Conservation (phyloP, 163 green algal genomes). For the Prototheca wickerhamii region DNA sequence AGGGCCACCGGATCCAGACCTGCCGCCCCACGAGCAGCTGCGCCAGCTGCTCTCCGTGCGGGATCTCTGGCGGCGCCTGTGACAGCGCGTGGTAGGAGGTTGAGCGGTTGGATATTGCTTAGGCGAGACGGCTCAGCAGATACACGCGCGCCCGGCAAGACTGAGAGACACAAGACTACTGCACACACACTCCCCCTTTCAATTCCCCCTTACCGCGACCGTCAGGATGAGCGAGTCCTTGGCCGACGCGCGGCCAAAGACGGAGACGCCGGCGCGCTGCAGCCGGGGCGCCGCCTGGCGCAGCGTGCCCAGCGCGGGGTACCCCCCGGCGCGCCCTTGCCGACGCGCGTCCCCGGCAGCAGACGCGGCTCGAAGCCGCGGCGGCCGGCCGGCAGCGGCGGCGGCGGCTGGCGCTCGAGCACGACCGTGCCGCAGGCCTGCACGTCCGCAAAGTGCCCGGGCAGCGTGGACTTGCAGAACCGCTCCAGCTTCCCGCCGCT, state of each 20-base stretch:
- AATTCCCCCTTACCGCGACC: background rate
- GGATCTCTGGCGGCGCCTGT: too few species aligned
- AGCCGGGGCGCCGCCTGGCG: background rate
- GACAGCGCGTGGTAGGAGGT: too few species aligned
- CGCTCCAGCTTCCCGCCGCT: background rate
- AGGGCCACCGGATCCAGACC: conserved; percentile 82
- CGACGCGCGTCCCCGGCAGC: too few species aligned
- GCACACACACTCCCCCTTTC: too few species aligned
- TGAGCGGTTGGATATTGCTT: too few species aligned
- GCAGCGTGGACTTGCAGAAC: background rate
- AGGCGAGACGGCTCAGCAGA: too few species aligned
- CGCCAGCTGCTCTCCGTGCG: too few species aligned
- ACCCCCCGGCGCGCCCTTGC: background rate
- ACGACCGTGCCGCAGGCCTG: too few species aligned
- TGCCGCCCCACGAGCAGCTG: conserved; percentile 44
- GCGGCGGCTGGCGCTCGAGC: too few species aligned
- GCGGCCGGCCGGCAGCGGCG: too few species aligned
- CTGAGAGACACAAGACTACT: too few species aligned
- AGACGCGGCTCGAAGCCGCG: background rate
- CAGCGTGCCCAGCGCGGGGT: background rate
- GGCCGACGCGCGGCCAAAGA: background rate
- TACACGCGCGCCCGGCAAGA: too few species aligned
- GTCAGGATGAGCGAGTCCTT: background rate
- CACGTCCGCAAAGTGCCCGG: background rate
- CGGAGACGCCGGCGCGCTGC: background rate